Conservation (phyloP, 2,329 filamentous ascomycete species). For the Huntiella moniliformis region DNA sequence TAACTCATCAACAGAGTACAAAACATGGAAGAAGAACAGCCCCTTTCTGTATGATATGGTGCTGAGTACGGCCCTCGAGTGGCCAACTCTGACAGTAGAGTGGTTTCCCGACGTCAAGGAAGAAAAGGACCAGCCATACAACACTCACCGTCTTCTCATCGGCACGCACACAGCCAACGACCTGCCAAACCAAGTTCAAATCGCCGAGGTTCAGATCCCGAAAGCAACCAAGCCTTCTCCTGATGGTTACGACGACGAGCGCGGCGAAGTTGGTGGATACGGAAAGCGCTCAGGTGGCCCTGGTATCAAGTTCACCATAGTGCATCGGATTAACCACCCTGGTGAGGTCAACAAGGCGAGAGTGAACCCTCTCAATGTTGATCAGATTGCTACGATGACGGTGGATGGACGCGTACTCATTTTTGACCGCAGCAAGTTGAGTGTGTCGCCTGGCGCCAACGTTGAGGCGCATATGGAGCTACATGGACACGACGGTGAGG, state of each 20-base stretch:
- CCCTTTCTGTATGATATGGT: slow-evolving; percentile 98
- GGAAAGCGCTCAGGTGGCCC: slow-evolving; percentile 53
- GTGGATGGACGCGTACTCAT: slow-evolving; percentile 75
- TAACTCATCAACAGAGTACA: slow-evolving; percentile 53
- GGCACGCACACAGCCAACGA: slow-evolving; percentile 86
- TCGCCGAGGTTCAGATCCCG: slow-evolving; percentile 84
- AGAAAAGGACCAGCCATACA: slow-evolving; percentile 70
- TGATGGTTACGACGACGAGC: slow-evolving; percentile 76
- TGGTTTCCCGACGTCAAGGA: slow-evolving; percentile 94
- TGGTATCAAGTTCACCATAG: slow-evolving; percentile 71
- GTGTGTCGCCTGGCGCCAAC: slow-evolving; percentile 51
- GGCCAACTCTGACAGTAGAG: slow-evolving; percentile 92
- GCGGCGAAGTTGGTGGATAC: slow-evolving; percentile 85
- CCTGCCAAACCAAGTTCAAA: slow-evolving; percentile 79
- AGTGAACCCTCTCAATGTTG: slow-evolving; percentile 93
- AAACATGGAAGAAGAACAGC: slow-evolving; percentile 99
- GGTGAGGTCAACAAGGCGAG: slow-evolving; percentile 97
- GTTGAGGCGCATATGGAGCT: slow-evolving; percentile 72
- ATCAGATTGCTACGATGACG: slow-evolving; percentile 86
- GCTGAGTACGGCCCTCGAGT: slow-evolving; percentile 79
- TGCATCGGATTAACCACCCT: slow-evolving; percentile 91
- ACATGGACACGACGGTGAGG: slow-evolving; percentile 68
- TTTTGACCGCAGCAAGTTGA: slow-evolving; percentile 92
- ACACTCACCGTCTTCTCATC: slow-evolving; percentile 72
- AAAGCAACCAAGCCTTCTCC: slow-evolving; percentile 56